A percentile compares a stretch with the other conserved stretches of the same genome.
Conservation (phyloP, 495 filamentous ascomycete genomes). For the Aspergillus panamensis region DNA sequence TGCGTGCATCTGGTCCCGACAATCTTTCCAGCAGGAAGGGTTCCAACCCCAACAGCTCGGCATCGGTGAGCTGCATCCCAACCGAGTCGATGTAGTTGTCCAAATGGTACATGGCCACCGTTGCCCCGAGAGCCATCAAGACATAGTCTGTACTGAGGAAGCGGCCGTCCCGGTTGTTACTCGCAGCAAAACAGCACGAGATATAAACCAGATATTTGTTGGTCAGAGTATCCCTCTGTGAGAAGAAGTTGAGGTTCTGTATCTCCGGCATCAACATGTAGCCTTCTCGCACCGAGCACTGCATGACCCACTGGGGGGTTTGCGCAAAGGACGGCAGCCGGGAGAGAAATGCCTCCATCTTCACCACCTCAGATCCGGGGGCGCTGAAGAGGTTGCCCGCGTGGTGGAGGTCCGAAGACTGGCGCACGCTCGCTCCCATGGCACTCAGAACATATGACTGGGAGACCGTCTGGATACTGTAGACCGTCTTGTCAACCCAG, state of each 20-base stretch:
- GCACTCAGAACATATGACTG: background rate
- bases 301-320: background rate
- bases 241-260: background rate
- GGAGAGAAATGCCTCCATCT: background rate
- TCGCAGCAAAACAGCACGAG: background rate
- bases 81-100: background rate
- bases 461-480: slow-evolving; percentile 11
- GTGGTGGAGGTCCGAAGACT: too few relatives aligned
- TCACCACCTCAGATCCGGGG: background rate
- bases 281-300: background rate
- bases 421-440: background rate
- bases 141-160: background rate
- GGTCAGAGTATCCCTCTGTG: background rate
- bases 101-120: background rate
- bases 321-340: background rate
- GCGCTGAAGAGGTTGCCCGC: background rate
- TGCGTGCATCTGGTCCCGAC: background rate
- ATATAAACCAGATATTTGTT: background rate
- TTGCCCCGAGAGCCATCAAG: background rate
- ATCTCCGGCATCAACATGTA: background rate
- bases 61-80: background rate
- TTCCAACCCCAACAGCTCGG: background rate
- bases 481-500: slow-evolving; percentile 45
- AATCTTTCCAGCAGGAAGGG: background rate
- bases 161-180: background rate